Evolutionary conservation across 805 yeast species (phyloP).

Genomic region (Zygosaccharomyces bailii): DNA sequence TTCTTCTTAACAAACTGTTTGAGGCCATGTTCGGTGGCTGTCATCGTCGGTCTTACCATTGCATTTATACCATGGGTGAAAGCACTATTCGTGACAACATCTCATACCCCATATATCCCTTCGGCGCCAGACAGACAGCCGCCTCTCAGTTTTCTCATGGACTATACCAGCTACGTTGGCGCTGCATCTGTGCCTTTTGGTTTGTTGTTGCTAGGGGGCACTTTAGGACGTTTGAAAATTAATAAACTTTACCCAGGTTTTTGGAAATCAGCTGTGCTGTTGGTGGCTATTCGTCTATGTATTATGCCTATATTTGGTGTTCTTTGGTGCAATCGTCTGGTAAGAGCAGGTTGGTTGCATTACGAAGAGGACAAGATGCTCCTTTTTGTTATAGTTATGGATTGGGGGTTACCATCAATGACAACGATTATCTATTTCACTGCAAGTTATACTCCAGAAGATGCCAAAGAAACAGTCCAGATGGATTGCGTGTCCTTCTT

Average conservation of each 20-base stretch:
- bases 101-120: slow-evolving; percentile 46
- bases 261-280: slow-evolving; percentile 55
- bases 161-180: slow-evolving; percentile 73
- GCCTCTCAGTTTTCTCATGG: slow-evolving; percentile 82
- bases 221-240: slow-evolving; percentile 71
- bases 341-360: slow-evolving; percentile 64
- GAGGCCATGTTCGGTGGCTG: slow-evolving; percentile 71
- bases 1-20: slow-evolving; percentile 50
- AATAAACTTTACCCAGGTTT: slow-evolving; percentile 63
- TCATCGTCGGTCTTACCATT: slow-evolving; percentile 59
- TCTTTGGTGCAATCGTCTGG: slow-evolving; percentile 57
- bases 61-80: slow-evolving; percentile 88
- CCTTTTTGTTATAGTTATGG: slow-evolving; percentile 69
- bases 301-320: slow-evolving; percentile 80
- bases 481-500: slow-evolving; percentile 83
- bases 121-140: slow-evolving; percentile 86
- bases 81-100: slow-evolving; percentile 59
- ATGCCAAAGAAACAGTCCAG: slow-evolving; percentile 43
- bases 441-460: slow-evolving; percentile 77
- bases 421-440: slow-evolving; percentile 86
- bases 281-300: slow-evolving; percentile 59
- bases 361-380: slow-evolving; percentile 49
- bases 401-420: slow-evolving; percentile 84
- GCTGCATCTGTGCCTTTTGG: slow-evolving; percentile 92
- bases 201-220: slow-evolving; percentile 78